phyloP scores from a whole-genome alignment of 306 rosid species.

The Datisca glomerata region DNA sequence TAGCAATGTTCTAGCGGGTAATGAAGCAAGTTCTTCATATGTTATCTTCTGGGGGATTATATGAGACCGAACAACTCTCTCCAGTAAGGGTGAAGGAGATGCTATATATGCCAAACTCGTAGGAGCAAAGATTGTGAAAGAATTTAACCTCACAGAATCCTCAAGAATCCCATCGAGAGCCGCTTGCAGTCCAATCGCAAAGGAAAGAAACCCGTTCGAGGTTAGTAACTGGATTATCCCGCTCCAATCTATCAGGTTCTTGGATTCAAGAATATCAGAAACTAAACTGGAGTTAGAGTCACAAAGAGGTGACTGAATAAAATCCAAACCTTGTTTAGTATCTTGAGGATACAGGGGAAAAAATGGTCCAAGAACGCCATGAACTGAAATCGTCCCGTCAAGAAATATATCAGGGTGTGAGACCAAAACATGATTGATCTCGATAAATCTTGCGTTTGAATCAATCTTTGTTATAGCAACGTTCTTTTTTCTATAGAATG shows the following conservation, averaged over 20 bases:
- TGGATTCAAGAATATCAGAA: conserved; percentile 12
- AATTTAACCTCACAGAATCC: conserved; percentile 19
- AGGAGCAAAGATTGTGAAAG: conserved; percentile 58
- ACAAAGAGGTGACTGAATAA: conserved; percentile 26
- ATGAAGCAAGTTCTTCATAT: conserved; percentile 23
- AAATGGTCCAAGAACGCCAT: conserved; percentile 57
- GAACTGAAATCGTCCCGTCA: conserved; percentile 28
- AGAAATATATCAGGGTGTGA: conserved; percentile 52
- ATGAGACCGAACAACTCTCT: conserved; percentile 52
- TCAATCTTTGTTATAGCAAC: conserved; percentile 26
- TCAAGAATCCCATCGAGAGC: conserved; percentile 44
- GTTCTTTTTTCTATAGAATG: conserved; percentile 29
- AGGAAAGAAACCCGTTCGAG: conserved; percentile 38
- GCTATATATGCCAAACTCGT: conserved; percentile 28
- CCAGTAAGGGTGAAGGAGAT: conserved; percentile 26
- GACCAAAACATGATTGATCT: conserved; percentile 46
- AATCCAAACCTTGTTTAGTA: conserved; percentile 19
- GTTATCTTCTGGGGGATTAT: conserved; percentile 47
- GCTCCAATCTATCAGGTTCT: conserved; percentile 35
- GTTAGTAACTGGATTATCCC: conserved; percentile 33
- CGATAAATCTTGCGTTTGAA: conserved; percentile 13
- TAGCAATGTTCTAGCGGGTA: conserved; percentile 30
- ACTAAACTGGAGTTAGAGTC: conserved; percentile 4
- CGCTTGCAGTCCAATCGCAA: conserved; percentile 31
- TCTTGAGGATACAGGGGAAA: conserved; percentile 24